Evolutionary conservation across 2,329 filamentous ascomycete genomes (phyloP).

Genomic region (Lachnellula cervina): DNA sequence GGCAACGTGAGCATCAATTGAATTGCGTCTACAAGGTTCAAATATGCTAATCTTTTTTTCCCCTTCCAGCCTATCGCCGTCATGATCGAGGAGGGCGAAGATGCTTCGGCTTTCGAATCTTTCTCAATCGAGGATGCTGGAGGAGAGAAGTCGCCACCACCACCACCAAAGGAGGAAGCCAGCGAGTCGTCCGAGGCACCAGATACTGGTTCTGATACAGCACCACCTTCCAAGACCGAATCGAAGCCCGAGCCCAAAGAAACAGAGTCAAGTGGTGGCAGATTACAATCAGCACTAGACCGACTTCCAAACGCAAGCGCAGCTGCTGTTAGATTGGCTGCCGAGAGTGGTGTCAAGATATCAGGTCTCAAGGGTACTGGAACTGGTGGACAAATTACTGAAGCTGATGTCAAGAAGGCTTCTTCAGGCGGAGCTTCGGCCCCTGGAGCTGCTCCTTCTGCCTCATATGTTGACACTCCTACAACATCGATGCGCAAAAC

Average conservation of each 20-base stretch:
- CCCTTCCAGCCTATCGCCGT: constrained; percentile 81
- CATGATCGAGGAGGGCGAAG: constrained; percentile 84
- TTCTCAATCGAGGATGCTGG: constrained; percentile 90
- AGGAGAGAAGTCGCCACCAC: constrained; percentile 64
- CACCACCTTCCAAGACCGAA: constrained; percentile 56
- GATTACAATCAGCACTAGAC: constrained; percentile 77
- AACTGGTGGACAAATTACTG: constrained; percentile 79
- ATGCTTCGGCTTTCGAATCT: constrained; percentile 80
- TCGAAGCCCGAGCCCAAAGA: constrained; percentile 63
- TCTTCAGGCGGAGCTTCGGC: constrained; percentile 45
- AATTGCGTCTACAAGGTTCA: constrained; percentile 15
- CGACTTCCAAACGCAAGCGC: constrained; percentile 70
- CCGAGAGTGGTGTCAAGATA: constrained; percentile 77
- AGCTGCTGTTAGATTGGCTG: constrained; percentile 74
- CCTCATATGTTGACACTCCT: constrained; percentile 77
- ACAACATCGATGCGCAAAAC: constrained; percentile 95
- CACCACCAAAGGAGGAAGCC: constrained; percentile 62
- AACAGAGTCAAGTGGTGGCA: constrained; percentile 68
- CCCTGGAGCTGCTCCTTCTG: constrained; percentile 48
- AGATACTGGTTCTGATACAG: constrained; percentile 51
- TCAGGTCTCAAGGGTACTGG: constrained; percentile 81
- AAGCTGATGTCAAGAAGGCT: constrained; percentile 89
- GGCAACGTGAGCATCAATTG: constrained; percentile 70
- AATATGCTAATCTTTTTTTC: constrained; percentile 19
- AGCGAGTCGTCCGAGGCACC: constrained; percentile 57